phyloP scores from a whole-genome alignment of 345 rosid species.

The Moringa oleifera region DNA sequence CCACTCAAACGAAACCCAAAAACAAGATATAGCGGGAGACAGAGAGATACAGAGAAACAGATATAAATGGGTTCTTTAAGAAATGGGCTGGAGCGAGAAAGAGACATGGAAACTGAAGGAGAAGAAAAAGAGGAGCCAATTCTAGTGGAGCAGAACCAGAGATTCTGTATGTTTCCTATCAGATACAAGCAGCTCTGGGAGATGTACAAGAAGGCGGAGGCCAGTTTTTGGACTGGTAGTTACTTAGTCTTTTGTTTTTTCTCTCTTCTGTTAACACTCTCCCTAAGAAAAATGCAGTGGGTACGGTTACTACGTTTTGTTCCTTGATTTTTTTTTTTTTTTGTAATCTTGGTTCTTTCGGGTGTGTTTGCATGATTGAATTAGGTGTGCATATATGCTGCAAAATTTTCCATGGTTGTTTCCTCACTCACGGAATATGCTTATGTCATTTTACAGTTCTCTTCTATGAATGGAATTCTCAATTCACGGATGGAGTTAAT shows the following conservation, averaged over 20 bases:
- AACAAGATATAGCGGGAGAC: neutral
- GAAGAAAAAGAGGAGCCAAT: conserved; percentile 57
- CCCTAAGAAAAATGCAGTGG: no score
- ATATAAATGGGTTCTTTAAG: conserved; percentile 30
- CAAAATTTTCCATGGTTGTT: neutral
- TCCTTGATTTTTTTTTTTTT: neutral
- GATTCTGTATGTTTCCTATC: conserved; percentile 91
- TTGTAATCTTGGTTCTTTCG: neutral
- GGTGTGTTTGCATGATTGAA: neutral
- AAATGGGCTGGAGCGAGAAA: conserved; percentile 10
- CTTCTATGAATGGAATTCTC: no score
- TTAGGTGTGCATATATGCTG: neutral
- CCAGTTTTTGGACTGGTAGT: conserved; percentile 91
- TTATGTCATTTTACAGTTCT: no score
- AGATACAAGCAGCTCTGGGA: conserved; percentile 72
- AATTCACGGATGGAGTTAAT: no score
- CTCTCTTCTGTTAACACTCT: conserved; percentile 3
- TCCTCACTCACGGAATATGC: neutral
- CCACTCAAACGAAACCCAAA: neutral
- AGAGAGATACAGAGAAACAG: neutral
- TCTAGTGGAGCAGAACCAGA: conserved; percentile 57
- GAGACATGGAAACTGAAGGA: conserved; percentile 5
- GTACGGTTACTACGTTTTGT: no score
- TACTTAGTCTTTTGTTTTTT: neutral
- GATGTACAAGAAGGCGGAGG: conserved; percentile 95